Evolutionary conservation across 306 rosid genomes (phyloP), one percentile per base, ranked within the genome.

Genomic region (Glycine latifolia): DNA sequence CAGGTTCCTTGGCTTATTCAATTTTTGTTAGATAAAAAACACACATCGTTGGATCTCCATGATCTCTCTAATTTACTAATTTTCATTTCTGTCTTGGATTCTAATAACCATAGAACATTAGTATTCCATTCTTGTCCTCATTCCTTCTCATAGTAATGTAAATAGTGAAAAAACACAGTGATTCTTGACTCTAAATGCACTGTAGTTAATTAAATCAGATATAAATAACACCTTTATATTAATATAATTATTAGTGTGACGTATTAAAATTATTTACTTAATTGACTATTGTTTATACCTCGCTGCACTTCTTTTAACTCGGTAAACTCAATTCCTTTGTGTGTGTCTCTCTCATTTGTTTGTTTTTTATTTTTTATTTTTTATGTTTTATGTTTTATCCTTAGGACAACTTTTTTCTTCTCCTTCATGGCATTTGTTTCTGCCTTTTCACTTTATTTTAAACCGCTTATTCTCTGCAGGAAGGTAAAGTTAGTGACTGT

Each of bases 21-120:
- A 68, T 26, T 33, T 20, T 20, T n/a, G 6, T 65, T 54, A 69
- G 80, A 41, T 33, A 62, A 33, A 41, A 14, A 52, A 56, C 52
- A 14, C 5, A 8, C 5, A 8, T 2, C 2, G 0, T 61, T 43
- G n/a, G 17, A 63, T 79, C 33, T 80, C 76, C 60, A 49, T 5
- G n/a, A 65, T 65, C 76, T 80, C 75, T 73, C 13, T 52, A 52
- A 48, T 44, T 76, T 65, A 80, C 76, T 70, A 79, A 33, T 61
- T 43, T 60, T 58, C n/a, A n/a, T 43, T 48, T 35, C 5, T 72
- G n/a, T 26, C 43, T 13, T 16, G 65, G 65, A 35, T 3, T 58
- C 20, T 69, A 11, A 8, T 16, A 59, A 33, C 5, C 53, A 33
- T 77, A 7, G 53, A 37, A 62, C 15, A 77, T 10, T 33, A 33